Base-by-base conservation (phyloP, 2,329 filamentous ascomycete genomes). In the Raffaelea albimanens region DNA sequence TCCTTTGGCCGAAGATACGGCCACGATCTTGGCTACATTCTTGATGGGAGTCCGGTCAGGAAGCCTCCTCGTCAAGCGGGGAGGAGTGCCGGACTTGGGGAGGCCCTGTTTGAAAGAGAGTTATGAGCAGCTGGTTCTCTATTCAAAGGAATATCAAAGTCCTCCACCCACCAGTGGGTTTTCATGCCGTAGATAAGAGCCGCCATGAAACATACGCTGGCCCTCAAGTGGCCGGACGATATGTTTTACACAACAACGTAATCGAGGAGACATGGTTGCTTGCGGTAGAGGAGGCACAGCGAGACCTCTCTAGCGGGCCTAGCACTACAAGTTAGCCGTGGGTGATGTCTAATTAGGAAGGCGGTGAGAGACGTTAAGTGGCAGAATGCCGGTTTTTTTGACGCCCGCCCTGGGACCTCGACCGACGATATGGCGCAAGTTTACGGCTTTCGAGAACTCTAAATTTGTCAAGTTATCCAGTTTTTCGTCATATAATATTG, bases 1-100 rank as follows among this genome's bases (percentile, higher is more conserved):
- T 2, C 93, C 93, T 62, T 98, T 98, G 14, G 93, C 93, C 2
- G 90, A 97, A 4, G 89, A 95, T 14, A 98, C 87, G n/a, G 90
- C 89, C 50, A 98, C 80, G n/a, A 96, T 82, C 62, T 95, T 95
- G 55, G 81, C 78, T 21, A 98, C 91, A 62, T 90, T 82, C 22
- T 78, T 76, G 56, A 98, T 95, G 56, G 79, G 82, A 54, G 87
- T 79, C 58, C 85, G 83, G 57, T 88, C 78, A 0, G 93, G 91
- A 11, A 95, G 75, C 21, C 87, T 87, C 46, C 87, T 80, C 67
- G 87, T 85, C 71, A 87, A 81, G 36, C 85, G 82, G 29, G 83
- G 84, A 50, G 90, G 76, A 29, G 72, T 75, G 29, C 83, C 89
- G 19, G 85, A 85, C 52, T 82, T 80, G 19, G 91, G 91, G 16